phyloP scores from a whole-genome alignment of 768 basidiomycete species.

The Panaeolus papilionaceus region DNA sequence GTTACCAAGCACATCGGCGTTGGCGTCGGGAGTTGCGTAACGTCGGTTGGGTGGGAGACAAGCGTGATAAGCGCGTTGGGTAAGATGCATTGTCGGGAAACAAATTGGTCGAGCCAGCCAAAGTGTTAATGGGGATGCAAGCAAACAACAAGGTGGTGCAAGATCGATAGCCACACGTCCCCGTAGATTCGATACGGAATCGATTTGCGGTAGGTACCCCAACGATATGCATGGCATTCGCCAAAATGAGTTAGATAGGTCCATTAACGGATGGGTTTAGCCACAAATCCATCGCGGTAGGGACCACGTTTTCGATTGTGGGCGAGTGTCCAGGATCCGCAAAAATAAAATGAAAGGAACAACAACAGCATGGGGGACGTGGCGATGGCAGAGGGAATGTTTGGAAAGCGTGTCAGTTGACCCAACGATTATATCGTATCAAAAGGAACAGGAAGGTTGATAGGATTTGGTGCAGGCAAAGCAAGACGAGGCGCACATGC shows the following conservation, averaged over 20 bases:
- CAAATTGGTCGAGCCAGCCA: neutral
- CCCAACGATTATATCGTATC: neutral
- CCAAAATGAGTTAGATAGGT: neutral
- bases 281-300: neutral
- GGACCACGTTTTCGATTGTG: neutral
- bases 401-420: constrained; percentile 1
- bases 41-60: neutral
- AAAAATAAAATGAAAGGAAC: neutral
- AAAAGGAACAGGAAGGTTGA: neutral
- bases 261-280: neutral
- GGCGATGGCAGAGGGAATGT: neutral
- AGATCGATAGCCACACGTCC: neutral
- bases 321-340: neutral
- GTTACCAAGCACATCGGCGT: neutral
- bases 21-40: neutral
- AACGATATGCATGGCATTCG: neutral
- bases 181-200: neutral
- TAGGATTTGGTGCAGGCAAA: neutral
- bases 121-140: neutral
- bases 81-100: neutral
- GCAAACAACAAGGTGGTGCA: neutral
- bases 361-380: neutral
- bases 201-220: neutral
- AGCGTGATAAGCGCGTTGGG: neutral
- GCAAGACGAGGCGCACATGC: neutral